These are phyloP conservation scores for Agrocybe pediades DNA, from an alignment of 768 basidiomycete genomes.

Conservation along the genomic window DNA sequence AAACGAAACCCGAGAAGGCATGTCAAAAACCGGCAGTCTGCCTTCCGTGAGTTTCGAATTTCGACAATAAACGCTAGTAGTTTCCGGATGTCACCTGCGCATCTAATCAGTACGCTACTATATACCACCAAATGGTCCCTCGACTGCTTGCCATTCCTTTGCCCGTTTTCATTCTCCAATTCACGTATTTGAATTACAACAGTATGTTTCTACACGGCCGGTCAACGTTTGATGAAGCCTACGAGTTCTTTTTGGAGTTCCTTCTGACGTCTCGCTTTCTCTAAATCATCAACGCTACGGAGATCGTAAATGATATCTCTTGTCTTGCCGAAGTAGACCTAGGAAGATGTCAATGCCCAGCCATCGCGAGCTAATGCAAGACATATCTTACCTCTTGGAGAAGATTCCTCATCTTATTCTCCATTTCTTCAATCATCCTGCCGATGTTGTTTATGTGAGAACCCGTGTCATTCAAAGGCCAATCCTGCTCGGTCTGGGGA, in stretches of 20 bases:
- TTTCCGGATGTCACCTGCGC: too few species aligned
- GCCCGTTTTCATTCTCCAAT: neutral
- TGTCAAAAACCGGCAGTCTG: neutral
- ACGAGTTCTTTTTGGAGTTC: conserved; percentile 91
- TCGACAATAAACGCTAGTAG: too few species aligned
- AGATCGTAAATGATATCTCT: conserved; percentile 94
- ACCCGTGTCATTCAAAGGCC: conserved; percentile 72
- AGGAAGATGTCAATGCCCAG: neutral
- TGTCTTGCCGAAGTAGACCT: conserved; percentile 97
- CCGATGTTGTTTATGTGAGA: conserved; percentile 96
- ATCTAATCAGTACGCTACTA: too few species aligned
- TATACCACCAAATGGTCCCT: too few species aligned
- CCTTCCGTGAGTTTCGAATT: too few species aligned
- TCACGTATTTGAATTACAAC: neutral
- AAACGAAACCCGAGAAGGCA: conserved; percentile 13
- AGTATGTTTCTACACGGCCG: neutral
- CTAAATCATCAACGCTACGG: conserved; percentile 83
- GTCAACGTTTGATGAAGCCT: conserved; percentile 76
- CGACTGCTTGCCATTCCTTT: neutral
- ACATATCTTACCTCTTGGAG: conserved; percentile 70
- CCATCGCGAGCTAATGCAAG: neutral
- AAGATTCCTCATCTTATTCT: conserved; percentile 97
- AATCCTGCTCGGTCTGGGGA: conserved; percentile 81
- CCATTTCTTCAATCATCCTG: conserved; percentile 97
- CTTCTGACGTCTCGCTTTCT: conserved; percentile 75